Conservation (phyloP, 495 filamentous ascomycete genomes). For the Aspergillus sclerotiicarbonarius region DNA sequence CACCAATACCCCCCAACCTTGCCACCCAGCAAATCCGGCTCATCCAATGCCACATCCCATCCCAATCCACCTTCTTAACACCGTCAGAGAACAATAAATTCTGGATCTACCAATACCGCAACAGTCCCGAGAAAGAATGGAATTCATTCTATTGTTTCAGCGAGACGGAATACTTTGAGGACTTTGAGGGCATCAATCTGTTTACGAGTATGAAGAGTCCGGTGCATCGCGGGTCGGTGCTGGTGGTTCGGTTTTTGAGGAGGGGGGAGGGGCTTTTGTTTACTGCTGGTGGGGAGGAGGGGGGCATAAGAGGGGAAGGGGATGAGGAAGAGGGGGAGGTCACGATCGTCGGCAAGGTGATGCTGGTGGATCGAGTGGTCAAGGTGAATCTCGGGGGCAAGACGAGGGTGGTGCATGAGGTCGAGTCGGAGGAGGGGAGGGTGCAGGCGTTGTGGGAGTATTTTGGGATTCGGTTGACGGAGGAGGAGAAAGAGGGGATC, state of each 20-base stretch:
- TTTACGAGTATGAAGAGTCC: conserved; percentile 45
- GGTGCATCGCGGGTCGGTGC: conserved; percentile 46
- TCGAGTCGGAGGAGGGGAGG: conserved; percentile 51
- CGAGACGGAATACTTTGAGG: conserved; percentile 60
- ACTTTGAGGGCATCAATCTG: conserved; percentile 67
- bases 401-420: conserved; percentile 50
- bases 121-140: conserved; percentile 46
- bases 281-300: background rate
- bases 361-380: conserved; percentile 52
- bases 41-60: conserved; percentile 1
- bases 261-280: conserved; percentile 25
- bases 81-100: conserved; percentile 39
- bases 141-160: conserved; percentile 58
- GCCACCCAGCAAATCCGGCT: conserved; percentile 52
- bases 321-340: conserved; percentile 17
- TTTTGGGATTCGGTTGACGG: conserved; percentile 6
- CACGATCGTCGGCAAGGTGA: conserved; percentile 57
- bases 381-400: conserved; percentile 59
- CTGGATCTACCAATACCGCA: conserved; percentile 65
- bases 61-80: conserved; percentile 18
- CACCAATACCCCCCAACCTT: conserved; percentile 36
- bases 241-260: conserved; percentile 58
- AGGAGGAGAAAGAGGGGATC: conserved; percentile 1
- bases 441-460: conserved; percentile 17
- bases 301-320: background rate